Evolutionary conservation across 2,329 filamentous ascomycete genomes (phyloP), one percentile per base, ranked within the genome.

Genomic region (Stagonosporopsis chrysanthemi): DNA sequence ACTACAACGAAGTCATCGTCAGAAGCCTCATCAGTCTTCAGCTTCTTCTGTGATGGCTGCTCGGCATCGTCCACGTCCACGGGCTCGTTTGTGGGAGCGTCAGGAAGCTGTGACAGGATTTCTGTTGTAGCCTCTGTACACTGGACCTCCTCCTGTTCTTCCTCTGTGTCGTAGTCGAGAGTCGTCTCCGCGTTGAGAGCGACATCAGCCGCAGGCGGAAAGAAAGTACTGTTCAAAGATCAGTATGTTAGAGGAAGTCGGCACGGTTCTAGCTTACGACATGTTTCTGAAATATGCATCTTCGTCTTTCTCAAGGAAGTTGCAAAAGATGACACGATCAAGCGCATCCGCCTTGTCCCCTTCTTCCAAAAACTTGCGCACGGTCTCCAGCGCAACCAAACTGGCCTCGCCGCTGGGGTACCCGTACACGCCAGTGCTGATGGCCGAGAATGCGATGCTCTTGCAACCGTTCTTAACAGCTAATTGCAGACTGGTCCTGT

Each of bases 341-440:
- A 97, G 75, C 66, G 81, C 83, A 22, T 72, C 68, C 42, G 70
- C 66, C 72, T 80, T 65, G 67, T 77, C 60, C 65, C 78, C 60
- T 63, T 78, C 73, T 11, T 82, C 80, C 23, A 89, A 66, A 70
- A 86, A 88, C 39, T 75, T 76, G 50, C 82, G 80, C 41, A 87
- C 84, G 35, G 85, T 85, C 29, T 83, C 79, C 49, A 90, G 82
- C 1, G 92, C 95, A 9, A 89, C 83, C n/a, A 81, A 75, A 0
- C 92, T 91, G 1, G 94, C 95, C 38, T 88, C 83, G 0, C 72
- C 62, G 66, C 86, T 90, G 0, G 94, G 94, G 72, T 96, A 98
- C 0, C 91, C 91, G 72, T 97, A 98, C 1, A 97, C 76, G 0
- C 94, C 95, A 0, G 94, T 97, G 71, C 92, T 96, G 58, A 98